These are phyloP conservation scores for Xylaria curta DNA, from an alignment of 495 filamentous ascomycete genomes.

Conservation along the genomic window DNA sequence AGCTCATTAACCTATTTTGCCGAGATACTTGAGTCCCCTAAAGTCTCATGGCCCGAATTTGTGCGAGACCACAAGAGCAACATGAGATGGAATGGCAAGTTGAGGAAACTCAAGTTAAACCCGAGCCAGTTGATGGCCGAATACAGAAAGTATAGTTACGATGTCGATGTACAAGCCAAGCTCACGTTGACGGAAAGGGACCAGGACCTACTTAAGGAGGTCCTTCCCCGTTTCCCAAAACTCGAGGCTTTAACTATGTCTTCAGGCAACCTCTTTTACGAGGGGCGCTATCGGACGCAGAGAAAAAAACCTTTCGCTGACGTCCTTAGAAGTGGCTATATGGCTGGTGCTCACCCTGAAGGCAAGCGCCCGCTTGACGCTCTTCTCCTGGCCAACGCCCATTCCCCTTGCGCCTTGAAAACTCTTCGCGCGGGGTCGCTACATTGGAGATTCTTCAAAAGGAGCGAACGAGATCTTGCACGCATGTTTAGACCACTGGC, in stretches of 20 bases:
- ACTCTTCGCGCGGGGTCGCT: not conserved
- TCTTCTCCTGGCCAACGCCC: slow-evolving; percentile 15
- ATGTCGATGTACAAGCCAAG: not conserved
- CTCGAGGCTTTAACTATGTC: slow-evolving; percentile 14
- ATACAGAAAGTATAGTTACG: slow-evolving; percentile 13
- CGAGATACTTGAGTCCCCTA: not conserved
- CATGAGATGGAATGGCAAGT: slow-evolving; percentile 13
- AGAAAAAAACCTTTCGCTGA: slow-evolving; percentile 8
- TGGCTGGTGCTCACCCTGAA: slow-evolving; percentile 6
- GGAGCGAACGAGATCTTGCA: slow-evolving; percentile 12
- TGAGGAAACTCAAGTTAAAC: slow-evolving; percentile 10
- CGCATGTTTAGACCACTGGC: slow-evolving; percentile 22
- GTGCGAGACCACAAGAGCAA: not conserved
- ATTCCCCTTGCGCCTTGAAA: not conserved
- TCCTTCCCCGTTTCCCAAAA: slow-evolving; percentile 20
- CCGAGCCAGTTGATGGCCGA: slow-evolving; percentile 6
- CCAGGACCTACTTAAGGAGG: slow-evolving; percentile 2
- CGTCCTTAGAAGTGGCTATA: not conserved
- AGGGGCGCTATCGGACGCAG: not conserved
- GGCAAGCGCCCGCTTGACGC: slow-evolving; percentile 22
- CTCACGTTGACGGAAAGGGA: not conserved
- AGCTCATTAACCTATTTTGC: slow-evolving; percentile 25
- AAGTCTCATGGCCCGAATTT: slow-evolving; percentile 17
- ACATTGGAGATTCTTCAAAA: slow-evolving; percentile 22
- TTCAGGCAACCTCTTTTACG: slow-evolving; percentile 6